Conservation (phyloP, 805 yeast species). For the Pichia scutulata region DNA sequence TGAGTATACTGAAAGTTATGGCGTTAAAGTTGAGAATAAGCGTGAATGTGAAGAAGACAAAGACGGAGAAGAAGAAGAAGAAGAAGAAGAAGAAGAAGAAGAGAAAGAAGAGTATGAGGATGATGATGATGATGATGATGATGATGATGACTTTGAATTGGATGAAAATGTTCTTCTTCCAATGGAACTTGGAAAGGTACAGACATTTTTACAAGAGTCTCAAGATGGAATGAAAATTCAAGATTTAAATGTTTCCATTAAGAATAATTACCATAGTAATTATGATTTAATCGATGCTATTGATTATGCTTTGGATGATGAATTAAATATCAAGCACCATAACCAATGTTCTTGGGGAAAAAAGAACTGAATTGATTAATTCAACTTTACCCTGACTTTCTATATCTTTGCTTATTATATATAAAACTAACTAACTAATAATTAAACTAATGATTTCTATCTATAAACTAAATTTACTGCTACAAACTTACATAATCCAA, state of each 20-base stretch:
- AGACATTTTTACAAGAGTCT: constrained; percentile 1
- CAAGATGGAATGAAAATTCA: not conserved
- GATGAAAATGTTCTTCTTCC: constrained; percentile 1
- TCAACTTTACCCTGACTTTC: not conserved
- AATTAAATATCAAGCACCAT: not conserved
- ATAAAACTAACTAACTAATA: not conserved
- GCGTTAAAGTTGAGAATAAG: not conserved
- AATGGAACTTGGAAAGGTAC: constrained; percentile 5
- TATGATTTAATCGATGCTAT: constrained; percentile 12
- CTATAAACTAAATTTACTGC: not conserved
- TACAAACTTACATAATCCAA: not conserved
- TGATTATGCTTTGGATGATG: constrained; percentile 12
- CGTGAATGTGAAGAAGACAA: not conserved
- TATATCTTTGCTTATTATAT: not conserved
- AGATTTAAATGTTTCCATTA: constrained; percentile 4
- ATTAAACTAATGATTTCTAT: not conserved
- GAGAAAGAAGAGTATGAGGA: no score
- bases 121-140: not conserved
- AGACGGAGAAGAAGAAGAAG: constrained; percentile 4
- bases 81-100: not conserved
- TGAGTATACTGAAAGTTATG: not conserved
- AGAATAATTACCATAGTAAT: not conserved
- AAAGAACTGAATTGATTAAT: not conserved
- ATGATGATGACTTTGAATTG: not conserved
- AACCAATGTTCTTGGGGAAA: not conserved